Conservation (phyloP, 2,329 filamentous ascomycete genomes). For the Thelonectria blattea region DNA sequence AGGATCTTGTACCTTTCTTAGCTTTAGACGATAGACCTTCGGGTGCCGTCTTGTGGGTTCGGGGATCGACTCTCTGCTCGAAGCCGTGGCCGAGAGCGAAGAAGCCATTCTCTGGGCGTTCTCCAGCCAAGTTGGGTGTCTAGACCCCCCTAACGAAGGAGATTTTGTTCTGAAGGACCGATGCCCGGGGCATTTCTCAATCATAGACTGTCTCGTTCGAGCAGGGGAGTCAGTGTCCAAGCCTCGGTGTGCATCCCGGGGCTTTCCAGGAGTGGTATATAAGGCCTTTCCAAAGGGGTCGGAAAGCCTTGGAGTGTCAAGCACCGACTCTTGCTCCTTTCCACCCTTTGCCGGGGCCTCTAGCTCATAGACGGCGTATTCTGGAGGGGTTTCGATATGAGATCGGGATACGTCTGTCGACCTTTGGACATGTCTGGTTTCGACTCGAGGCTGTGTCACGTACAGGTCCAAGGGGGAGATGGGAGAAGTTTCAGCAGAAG, state of each 20-base stretch:
- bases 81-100: conserved; percentile 28
- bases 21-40: neutral
- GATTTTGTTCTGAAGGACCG: neutral
- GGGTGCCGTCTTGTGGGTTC: conserved; percentile 7
- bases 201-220: conserved; percentile 3
- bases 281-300: neutral
- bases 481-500: neutral
- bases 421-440: neutral
- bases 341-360: neutral
- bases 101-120: conserved; percentile 36
- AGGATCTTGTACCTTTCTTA: neutral
- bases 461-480: neutral
- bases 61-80: conserved; percentile 5
- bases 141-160: neutral
- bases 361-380: conserved; percentile 7
- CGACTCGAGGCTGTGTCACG: neutral
- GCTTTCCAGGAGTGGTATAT: neutral
- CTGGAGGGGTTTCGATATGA: conserved; percentile 11
- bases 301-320: neutral
- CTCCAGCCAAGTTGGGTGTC: conserved; percentile 25
- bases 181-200: neutral
- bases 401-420: conserved; percentile 7
- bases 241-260: neutral
- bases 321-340: neutral
- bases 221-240: conserved; percentile 1